phyloP scores from a whole-genome alignment of 345 rosid species.

The Corymbia maculata region DNA sequence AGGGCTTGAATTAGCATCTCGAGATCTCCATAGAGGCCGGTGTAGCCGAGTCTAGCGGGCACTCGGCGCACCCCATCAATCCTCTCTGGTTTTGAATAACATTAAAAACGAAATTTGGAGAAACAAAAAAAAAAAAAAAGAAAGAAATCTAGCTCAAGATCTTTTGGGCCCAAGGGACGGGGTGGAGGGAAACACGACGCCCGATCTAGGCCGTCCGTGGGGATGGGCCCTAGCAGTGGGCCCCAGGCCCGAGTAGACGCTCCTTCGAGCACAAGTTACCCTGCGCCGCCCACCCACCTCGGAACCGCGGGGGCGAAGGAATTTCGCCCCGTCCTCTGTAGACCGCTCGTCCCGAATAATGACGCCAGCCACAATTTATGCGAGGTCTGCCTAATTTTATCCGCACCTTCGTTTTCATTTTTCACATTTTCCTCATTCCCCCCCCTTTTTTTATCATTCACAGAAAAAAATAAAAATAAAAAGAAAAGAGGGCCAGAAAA shows the following conservation, averaged over 20 bases:
- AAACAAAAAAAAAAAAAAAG: fast-evolving
- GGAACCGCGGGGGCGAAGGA: background rate
- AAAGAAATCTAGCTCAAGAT: background rate
- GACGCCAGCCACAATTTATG: background rate
- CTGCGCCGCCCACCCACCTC: no score
- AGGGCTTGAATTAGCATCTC: background rate
- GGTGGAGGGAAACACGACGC: background rate
- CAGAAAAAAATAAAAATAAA: background rate
- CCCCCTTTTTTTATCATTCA: background rate
- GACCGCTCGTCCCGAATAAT: background rate
- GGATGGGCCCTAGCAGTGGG: background rate
- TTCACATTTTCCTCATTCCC: background rate
- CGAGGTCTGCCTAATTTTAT: background rate
- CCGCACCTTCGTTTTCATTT: background rate
- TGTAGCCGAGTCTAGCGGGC: background rate
- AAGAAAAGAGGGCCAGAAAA: background rate
- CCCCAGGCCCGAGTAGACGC: background rate
- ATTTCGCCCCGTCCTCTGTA: background rate
- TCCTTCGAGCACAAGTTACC: background rate
- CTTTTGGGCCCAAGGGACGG: background rate
- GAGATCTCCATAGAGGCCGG: background rate
- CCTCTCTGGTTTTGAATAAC: background rate
- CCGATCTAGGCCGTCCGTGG: background rate
- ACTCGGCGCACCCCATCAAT: background rate
- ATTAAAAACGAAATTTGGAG: background rate